Evolutionary conservation across 2,329 filamentous ascomycete species (phyloP).

Genomic region (Beauveria sp.): DNA sequence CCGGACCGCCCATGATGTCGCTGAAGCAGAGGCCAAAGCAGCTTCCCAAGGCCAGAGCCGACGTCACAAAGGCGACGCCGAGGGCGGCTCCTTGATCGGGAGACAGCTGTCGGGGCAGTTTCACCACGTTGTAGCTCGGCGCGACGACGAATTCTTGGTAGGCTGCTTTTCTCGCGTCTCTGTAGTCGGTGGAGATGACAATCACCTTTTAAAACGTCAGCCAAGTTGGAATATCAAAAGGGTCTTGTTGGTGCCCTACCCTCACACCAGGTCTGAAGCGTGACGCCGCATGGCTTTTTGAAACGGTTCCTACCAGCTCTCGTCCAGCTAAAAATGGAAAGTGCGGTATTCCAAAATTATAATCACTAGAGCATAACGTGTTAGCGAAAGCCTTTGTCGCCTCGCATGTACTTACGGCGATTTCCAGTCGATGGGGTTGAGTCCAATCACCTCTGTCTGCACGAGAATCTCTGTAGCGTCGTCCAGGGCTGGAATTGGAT

Average conservation of each 20-base stretch:
- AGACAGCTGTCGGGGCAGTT: constrained; percentile 46
- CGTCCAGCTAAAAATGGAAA: constrained; percentile 63
- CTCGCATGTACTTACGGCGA: constrained; percentile 46
- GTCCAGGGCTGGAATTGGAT: constrained; percentile 34
- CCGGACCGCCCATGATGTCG: constrained; percentile 43
- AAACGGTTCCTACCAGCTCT: constrained; percentile 20
- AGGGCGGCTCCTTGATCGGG: constrained; percentile 52
- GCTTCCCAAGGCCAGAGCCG: constrained; percentile 57
- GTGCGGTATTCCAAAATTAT: constrained; percentile 59
- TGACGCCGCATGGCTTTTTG: constrained; percentile 20
- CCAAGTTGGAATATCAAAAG: too few relatives aligned
- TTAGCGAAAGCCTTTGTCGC: neutral
- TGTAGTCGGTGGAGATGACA: constrained; percentile 67
- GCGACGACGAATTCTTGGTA: constrained; percentile 64
- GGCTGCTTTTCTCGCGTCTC: constrained; percentile 62
- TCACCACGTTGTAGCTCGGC: constrained; percentile 56
- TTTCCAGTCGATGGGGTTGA: constrained; percentile 75
- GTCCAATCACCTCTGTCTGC: constrained; percentile 55
- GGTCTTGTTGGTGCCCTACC: constrained; percentile 26
- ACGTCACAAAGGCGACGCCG: constrained; percentile 65
- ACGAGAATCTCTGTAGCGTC: constrained; percentile 49
- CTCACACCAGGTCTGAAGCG: constrained; percentile 50
- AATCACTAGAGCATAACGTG: constrained; percentile 35
- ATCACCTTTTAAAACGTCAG: constrained; percentile 38
- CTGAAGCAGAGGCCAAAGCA: constrained; percentile 63